phyloP scores from a whole-genome alignment of 2,329 filamentous ascomycete species.

The Neofusicoccum kwambonambiense region DNA sequence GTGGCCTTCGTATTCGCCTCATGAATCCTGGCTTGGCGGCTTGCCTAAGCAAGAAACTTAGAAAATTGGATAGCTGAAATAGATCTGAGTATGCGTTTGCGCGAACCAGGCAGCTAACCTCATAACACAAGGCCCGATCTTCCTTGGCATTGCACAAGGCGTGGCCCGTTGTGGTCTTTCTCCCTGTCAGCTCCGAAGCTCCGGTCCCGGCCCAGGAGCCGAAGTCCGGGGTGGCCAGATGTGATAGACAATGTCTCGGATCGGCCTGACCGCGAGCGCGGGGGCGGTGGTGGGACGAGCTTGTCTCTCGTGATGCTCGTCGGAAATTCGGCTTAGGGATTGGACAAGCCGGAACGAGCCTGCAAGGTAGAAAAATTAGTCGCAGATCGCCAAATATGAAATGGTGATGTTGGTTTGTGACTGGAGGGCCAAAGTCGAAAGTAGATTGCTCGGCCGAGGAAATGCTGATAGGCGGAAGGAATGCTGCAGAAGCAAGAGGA shows the following conservation, averaged over 20 bases:
- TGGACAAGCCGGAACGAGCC: neutral
- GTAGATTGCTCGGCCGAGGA: neutral
- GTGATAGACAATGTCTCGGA: neutral
- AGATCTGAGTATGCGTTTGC: neutral
- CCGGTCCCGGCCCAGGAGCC: neutral
- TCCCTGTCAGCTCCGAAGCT: neutral
- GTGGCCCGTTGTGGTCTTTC: neutral
- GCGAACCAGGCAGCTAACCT: neutral
- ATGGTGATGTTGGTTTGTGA: too few species aligned
- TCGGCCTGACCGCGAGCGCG: neutral
- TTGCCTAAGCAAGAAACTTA: neutral
- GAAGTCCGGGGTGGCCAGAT: neutral
- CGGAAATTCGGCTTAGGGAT: neutral
- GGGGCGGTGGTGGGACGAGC: neutral
- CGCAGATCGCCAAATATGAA: neutral
- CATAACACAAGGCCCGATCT: too few species aligned
- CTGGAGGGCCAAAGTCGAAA: neutral
- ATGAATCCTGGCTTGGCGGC: neutral
- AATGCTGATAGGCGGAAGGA: too few species aligned
- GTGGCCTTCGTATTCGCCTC: neutral
- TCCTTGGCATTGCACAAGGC: neutral
- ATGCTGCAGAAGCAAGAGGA: neutral
- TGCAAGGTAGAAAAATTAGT: neutral
- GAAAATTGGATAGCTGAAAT: neutral
- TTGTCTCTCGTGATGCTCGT: neutral